Percentiles rank a stretch among this genome's conserved stretches.
Conservation (phyloP, 208 protist genomes). For the Trypanosoma avium region DNA sequence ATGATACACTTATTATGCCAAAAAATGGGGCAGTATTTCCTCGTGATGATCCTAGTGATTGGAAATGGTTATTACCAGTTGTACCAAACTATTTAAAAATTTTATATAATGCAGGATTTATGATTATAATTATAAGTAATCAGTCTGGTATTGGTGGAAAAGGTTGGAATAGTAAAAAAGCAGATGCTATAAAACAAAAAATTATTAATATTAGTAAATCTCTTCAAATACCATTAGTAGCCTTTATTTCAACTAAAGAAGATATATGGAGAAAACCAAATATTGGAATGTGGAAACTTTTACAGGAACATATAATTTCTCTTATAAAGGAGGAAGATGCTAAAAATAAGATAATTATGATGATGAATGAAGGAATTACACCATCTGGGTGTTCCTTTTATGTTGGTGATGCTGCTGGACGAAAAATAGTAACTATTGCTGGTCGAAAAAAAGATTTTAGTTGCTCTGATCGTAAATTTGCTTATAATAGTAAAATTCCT, state of each 20-base stretch:
- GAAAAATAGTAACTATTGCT: slow-evolving; percentile 45
- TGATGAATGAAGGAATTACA: no score
- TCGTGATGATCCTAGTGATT: slow-evolving; percentile 58
- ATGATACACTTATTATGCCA: slow-evolving; percentile 73
- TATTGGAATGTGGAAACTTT: slow-evolving; percentile 78
- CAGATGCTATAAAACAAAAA: slow-evolving; percentile 49
- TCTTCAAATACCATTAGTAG: slow-evolving; percentile 60
- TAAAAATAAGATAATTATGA: background rate
- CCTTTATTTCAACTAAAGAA: slow-evolving; percentile 70
- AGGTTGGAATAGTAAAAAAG: slow-evolving; percentile 57
- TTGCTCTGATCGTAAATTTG: slow-evolving; percentile 90
- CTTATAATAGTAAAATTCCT: slow-evolving; percentile 72
- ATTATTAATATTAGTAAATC: slow-evolving; percentile 43
- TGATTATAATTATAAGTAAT: slow-evolving; percentile 93
- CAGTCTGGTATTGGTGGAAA: slow-evolving; percentile 84
- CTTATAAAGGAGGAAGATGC: slow-evolving; percentile 9
- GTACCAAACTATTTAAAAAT: slow-evolving; percentile 46
- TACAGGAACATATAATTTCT: slow-evolving; percentile 48
- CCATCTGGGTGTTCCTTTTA: slow-evolving; percentile 63
- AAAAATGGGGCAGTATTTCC: slow-evolving; percentile 58
- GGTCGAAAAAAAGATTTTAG: slow-evolving; percentile 91
- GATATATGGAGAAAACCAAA: slow-evolving; percentile 91
- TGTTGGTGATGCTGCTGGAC: slow-evolving; percentile 92
- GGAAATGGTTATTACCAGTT: slow-evolving; percentile 54
- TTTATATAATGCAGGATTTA: slow-evolving; percentile 59